Conservation (phyloP, 495 filamentous ascomycete genomes). For the Penicillium canariense region DNA sequence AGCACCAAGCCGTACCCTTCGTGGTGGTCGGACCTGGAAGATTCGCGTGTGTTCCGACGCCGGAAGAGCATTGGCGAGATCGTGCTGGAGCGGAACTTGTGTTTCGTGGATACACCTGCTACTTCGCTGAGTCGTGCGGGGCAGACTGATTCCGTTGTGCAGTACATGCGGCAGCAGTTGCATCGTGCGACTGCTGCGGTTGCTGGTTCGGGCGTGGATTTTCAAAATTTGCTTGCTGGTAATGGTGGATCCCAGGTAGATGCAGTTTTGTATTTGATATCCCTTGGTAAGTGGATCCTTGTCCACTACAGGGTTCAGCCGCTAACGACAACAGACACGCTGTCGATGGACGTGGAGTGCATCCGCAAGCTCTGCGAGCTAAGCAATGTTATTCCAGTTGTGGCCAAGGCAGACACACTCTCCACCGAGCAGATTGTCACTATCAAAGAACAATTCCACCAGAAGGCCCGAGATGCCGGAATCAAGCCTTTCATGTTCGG, state of each 20-base stretch:
- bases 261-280: conserved; percentile 78
- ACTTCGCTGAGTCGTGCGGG: conserved; percentile 64
- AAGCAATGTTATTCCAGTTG: conserved; percentile 83
- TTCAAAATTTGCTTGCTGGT: conserved; percentile 78
- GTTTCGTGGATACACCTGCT: conserved; percentile 91
- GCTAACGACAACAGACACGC: conserved; percentile 52
- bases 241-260: conserved; percentile 88
- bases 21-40: conserved; percentile 93
- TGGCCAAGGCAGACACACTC: conserved; percentile 74
- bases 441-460: conserved; percentile 55
- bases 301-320: conserved; percentile 3
- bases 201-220: conserved; percentile 64
- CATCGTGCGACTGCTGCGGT: conserved; percentile 59
- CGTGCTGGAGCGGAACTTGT: conserved; percentile 88
- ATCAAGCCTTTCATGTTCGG: conserved; percentile 72
- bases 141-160: conserved; percentile 64
- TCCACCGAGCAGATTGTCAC: conserved; percentile 55
- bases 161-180: conserved; percentile 76
- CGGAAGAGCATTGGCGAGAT: conserved; percentile 79
- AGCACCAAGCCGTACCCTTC: conserved; percentile 89
- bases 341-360: conserved; percentile 71
- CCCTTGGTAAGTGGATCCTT: conserved; percentile 51
- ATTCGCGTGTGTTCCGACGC: conserved; percentile 63
- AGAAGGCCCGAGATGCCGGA: conserved; percentile 57
- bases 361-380: conserved; percentile 70